Base-by-base conservation (phyloP, 768 basidiomycete genomes). In the Russula griseocarnosa region DNA sequence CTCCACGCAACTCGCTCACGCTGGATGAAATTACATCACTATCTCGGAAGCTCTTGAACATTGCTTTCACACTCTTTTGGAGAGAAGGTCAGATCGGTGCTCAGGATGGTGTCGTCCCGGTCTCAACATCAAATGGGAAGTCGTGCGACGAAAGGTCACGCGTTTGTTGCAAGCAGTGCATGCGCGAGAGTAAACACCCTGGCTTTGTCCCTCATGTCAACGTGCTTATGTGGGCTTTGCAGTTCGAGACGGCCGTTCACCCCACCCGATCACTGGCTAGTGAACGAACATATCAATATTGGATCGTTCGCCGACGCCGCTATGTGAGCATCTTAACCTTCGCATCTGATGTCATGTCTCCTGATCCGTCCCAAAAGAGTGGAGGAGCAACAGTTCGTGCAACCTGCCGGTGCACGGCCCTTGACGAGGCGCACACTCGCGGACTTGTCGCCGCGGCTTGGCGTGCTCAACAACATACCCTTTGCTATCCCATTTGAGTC, bases 401-500 rank as follows among this genome's bases (percentile, higher is more conserved):
- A 72, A 24, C 69, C 69, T 0, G 67, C 63, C 10, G 67, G 56
- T 13, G 20, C 58, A 30, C 76, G 76, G 50, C 64, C 70, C 40
- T 75, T 83, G 55, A 80, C 84, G 16, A 88, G 87, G 69, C 87
- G 91, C 6, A 86, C 90, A 67, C 74, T 89, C 49, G 84, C 88
- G 0, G 80, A 84, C 62, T 77, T 98, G 57, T 88, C 89, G 3
- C 96, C 95, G 0, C 85, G 94, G 8, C 81, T 98, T 3, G 92
- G 92, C 3, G 82, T 98, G 30, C 83, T 98, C 58, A 92, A 98
- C 77, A 95, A 98, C 74, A 90, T 98, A 61, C 96, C 95, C 0
- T 97, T 97, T 76, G 86, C 93, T 6, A 89, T 98, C 61, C 95
- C 96, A 0, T 98, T 98, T 76, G 86, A 89, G 57, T 83, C 85